Evolutionary conservation across 225 moss, liverwort and hornwort genomes (phyloP).

Genomic region (Antitrichia curtipendula): DNA sequence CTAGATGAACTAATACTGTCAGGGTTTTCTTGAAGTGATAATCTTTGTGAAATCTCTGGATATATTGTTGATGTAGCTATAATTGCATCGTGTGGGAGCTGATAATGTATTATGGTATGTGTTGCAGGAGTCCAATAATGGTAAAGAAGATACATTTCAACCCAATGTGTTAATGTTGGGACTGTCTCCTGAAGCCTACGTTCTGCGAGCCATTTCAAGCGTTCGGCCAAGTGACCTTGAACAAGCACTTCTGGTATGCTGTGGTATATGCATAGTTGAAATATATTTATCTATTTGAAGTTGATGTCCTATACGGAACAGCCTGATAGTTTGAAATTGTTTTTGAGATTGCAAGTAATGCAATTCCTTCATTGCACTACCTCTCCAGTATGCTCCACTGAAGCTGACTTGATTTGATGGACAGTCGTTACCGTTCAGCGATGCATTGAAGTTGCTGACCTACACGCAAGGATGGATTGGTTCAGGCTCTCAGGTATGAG

Average conservation of each 20-base stretch:
- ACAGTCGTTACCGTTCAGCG: conserved; percentile 87
- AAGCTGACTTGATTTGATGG: neutral
- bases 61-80: neutral
- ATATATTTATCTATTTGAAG: neutral
- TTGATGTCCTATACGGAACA: neutral
- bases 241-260: conserved; percentile 84
- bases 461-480: conserved; percentile 71
- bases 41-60: neutral
- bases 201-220: conserved; percentile 70
- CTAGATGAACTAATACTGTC: neutral
- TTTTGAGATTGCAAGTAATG: neutral
- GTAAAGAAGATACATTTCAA: conserved; percentile 43
- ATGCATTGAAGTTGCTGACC: conserved; percentile 89
- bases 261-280: neutral
- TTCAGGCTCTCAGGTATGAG: conserved; percentile 63
- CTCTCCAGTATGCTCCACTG: neutral
- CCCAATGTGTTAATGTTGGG: conserved; percentile 72
- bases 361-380: neutral
- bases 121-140: conserved; percentile 47
- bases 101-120: neutral
- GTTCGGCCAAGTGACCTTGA: conserved; percentile 97
- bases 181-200: conserved; percentile 54
- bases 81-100: neutral
- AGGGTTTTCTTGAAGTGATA: neutral
- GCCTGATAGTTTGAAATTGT: neutral